Evolutionary conservation across 306 rosid genomes (phyloP).

Genomic region (Vigna reflexopilosa): DNA sequence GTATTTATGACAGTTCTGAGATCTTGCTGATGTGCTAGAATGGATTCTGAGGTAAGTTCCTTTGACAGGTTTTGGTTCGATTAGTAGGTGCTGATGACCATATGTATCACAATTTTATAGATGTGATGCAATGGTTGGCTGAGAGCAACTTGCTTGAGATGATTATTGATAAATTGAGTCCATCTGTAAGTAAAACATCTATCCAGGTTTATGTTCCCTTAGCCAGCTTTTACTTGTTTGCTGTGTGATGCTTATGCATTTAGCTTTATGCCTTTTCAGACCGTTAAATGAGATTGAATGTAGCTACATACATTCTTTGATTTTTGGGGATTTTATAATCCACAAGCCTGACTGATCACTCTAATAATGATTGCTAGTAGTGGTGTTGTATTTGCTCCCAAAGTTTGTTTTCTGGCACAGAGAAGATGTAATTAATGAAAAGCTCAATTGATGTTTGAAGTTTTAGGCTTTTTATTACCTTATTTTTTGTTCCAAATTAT

Average conservation of each 20-base stretch:
- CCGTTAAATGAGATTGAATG: conserved; percentile 33
- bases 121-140: conserved; percentile 98
- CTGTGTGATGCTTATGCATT: conserved; percentile 7
- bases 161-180: conserved; percentile 92
- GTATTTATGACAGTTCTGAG: conserved; percentile 17
- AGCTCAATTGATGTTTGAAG: conserved; percentile 22
- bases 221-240: conserved; percentile 28
- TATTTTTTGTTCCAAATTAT: conserved; percentile 22
- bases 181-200: conserved; percentile 73
- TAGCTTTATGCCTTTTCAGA: conserved; percentile 2
- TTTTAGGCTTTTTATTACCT: conserved; percentile 15
- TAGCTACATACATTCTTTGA: not conserved
- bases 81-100: conserved; percentile 96
- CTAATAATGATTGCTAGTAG: not conserved
- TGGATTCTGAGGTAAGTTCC: conserved; percentile 44
- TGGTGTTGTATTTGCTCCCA: conserved; percentile 23
- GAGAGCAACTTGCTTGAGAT: conserved; percentile 95
- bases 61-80: conserved; percentile 89
- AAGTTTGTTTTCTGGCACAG: not conserved
- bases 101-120: conserved; percentile 88
- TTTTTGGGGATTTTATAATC: conserved; percentile 3
- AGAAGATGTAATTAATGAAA: conserved; percentile 16
- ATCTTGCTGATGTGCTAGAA: conserved; percentile 15
- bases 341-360: conserved; percentile 21
- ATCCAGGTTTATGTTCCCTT: conserved; percentile 32